A percentile compares a stretch with the other conserved stretches of the same genome.
Evolutionary conservation across 2,329 filamentous ascomycete genomes (phyloP).

Genomic region (Gnomoniopsis smithogilvyi): DNA sequence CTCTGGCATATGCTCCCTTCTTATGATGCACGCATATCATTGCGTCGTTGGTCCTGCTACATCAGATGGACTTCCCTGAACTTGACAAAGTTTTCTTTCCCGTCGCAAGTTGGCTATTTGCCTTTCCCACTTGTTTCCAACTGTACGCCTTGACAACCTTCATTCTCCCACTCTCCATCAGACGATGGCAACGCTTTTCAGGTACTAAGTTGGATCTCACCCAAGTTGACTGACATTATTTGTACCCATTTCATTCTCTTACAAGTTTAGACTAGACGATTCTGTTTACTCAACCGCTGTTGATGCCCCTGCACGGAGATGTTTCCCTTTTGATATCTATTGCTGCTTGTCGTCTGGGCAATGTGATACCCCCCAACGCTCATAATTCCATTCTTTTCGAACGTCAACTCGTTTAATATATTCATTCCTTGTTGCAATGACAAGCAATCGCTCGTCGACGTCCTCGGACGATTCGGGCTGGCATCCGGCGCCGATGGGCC

Average conservation of each 20-base stretch:
- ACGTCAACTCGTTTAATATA: not conserved
- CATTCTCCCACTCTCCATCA: not conserved
- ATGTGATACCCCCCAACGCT: not conserved
- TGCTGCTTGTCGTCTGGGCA: not conserved
- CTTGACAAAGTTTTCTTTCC: constrained; percentile 6
- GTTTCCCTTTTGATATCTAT: not conserved
- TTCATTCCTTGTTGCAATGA: not conserved
- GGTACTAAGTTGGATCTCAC: not conserved
- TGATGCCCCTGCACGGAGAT: not conserved
- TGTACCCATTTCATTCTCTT: not conserved
- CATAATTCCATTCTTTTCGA: not conserved
- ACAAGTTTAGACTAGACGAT: not conserved
- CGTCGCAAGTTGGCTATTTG: constrained; percentile 6
- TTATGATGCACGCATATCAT: not conserved
- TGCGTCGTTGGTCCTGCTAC: not conserved
- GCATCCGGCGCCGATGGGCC: not conserved
- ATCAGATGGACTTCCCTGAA: constrained; percentile 7
- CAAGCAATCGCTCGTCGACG: not conserved
- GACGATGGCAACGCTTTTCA: not conserved
- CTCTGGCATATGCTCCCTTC: not conserved
- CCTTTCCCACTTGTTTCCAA: not conserved
- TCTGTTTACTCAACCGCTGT: not conserved
- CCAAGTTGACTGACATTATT: not conserved
- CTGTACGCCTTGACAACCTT: not conserved
- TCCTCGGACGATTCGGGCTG: not conserved